Evolutionary conservation across 208 protist species (phyloP), one percentile per base, ranked within the genome.

Genomic region (Crithidia acanthocephali): DNA sequence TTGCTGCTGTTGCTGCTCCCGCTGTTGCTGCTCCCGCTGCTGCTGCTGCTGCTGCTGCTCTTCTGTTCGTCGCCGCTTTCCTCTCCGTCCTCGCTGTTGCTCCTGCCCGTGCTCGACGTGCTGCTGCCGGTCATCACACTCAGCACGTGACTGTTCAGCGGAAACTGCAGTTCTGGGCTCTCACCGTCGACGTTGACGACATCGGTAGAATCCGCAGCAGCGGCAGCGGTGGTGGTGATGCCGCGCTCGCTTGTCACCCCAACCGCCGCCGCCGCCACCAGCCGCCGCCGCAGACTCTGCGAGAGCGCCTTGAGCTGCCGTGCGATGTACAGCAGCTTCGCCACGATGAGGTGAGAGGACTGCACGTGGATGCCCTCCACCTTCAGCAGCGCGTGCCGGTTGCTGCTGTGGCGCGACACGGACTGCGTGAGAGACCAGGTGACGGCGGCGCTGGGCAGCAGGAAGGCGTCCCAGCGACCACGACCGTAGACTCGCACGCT

Each of bases 391-490:
- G 72, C 13, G 56, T 87, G 84, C 1, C 50, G 63, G 58, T 81
- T 88, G 52, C 74, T 83, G 68, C 81, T 90, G 66, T 88, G 79
- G 22, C 79, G 84, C n/a, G 78, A 77, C 30, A 81, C 60, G 13
- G 78, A 76, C 52, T 80, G 59, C 55, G 76, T 81, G 51, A 75
- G 79, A 37, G 79, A 82, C 63, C 74, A 79, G 27, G 64, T 74
- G 48, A 92, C 51, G 15, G 64, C 61, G 0, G 76, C 71, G 18
- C 58, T 79, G 22, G 89, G 80, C 59, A 69, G 57, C 35, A 94
- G 44, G 0, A 90, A 55, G 18, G 78, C 78, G 37, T 94, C 89
- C 89, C 89, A 94, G 27, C 86, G 76, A 30, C 89, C 89, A 56
- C 89, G 84, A 45, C 89, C 89, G 73, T 91, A 91, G 27, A 92